Conservation (phyloP, 1,284 basidiomycete species). For the Sanghuangporus baumii region DNA sequence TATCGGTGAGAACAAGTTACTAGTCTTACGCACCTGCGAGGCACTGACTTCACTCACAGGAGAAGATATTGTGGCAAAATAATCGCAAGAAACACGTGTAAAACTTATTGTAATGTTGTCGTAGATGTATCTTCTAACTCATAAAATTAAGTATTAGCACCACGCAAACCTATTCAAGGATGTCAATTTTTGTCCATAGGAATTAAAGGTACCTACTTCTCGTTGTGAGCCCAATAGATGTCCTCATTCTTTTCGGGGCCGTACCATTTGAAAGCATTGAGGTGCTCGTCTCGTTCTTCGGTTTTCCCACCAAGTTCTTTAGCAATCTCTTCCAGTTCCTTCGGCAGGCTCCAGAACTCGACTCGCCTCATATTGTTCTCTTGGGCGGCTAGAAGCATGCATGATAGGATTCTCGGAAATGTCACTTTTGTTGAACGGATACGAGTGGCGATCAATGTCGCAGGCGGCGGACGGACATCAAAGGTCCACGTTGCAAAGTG, state of each 20-base stretch:
- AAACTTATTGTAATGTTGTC: neutral
- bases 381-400: constrained; percentile 34
- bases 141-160: neutral
- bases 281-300: constrained; percentile 38
- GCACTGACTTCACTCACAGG: neutral
- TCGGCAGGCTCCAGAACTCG: constrained; percentile 51
- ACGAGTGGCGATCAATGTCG: constrained; percentile 46
- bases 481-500: constrained; percentile 51
- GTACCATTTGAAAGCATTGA: constrained; percentile 57
- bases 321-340: constrained; percentile 31
- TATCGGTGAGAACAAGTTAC: neutral
- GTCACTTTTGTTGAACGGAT: constrained; percentile 33
- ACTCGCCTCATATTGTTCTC: constrained; percentile 36
- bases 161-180: constrained; percentile 7
- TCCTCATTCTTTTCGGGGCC: constrained; percentile 33
- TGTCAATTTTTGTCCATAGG: neutral
- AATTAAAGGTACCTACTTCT: constrained; percentile 24
- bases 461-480: constrained; percentile 32
- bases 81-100: neutral
- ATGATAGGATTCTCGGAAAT: constrained; percentile 36
- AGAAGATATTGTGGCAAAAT: neutral
- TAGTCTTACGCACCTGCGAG: neutral
- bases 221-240: constrained; percentile 51
- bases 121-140: neutral
- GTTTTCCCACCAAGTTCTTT: constrained; percentile 34